Conservation (phyloP, 371 early-diverging fungal species). For the Mortierella polycephala region DNA sequence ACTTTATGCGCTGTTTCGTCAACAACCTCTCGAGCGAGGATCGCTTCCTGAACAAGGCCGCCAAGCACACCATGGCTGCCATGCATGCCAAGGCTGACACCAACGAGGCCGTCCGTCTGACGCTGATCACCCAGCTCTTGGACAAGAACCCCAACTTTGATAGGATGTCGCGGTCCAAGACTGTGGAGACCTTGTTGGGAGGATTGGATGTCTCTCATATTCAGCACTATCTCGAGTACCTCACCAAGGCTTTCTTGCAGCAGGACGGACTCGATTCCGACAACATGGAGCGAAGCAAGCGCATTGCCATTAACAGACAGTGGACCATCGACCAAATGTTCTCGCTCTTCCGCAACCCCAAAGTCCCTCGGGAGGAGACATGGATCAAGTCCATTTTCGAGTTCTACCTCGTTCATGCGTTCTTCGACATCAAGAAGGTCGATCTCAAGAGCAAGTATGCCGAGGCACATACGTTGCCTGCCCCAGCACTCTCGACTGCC, state of each 20-base stretch:
- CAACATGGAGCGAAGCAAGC: conserved; percentile 44
- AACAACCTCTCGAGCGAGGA: conserved; percentile 82
- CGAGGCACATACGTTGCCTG: conserved; percentile 58
- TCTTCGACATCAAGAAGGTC: conserved; percentile 69
- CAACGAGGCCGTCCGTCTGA: conserved; percentile 68
- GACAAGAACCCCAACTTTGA: conserved; percentile 83
- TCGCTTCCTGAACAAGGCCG: conserved; percentile 81
- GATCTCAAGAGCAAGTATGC: conserved; percentile 54
- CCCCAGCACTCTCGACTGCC: conserved; percentile 66
- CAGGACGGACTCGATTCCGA: conserved; percentile 39
- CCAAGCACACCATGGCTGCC: conserved; percentile 66
- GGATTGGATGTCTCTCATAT: conserved; percentile 77
- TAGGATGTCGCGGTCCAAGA: conserved; percentile 76
- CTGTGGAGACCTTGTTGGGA: conserved; percentile 78
- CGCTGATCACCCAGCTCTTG: conserved; percentile 76
- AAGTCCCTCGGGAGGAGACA: conserved; percentile 78
- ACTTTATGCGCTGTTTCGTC: conserved; percentile 85
- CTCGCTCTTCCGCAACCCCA: conserved; percentile 73
- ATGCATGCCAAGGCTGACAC: conserved; percentile 61
- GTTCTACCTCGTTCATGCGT: conserved; percentile 78
- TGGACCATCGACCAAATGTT: conserved; percentile 89
- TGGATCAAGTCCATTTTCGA: conserved; percentile 72
- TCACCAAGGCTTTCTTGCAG: conserved; percentile 73
- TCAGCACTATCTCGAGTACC: conserved; percentile 74
- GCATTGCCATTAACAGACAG: conserved; percentile 67